Evolutionary conservation across 106 monocot species (phyloP).

Genomic region (Triglochin maritima): DNA sequence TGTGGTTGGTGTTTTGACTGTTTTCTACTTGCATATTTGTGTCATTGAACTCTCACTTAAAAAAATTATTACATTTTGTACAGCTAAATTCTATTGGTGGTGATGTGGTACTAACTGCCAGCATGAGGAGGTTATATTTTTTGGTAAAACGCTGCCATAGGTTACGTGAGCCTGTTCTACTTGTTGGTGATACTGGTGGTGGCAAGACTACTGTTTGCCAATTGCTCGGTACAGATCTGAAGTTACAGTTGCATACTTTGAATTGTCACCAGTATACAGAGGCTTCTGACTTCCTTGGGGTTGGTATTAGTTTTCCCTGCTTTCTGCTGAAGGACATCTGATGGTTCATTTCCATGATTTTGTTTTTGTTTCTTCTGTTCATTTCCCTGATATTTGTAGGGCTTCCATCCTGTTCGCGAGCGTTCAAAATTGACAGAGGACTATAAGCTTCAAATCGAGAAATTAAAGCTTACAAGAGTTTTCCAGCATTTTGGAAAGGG

Average conservation of each 20-base stretch:
- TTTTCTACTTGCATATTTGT: too few relatives aligned
- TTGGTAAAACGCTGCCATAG: conserved; percentile 76
- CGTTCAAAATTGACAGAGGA: conserved; percentile 44
- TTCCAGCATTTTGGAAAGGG: conserved; percentile 25
- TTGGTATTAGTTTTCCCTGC: conserved; percentile 12
- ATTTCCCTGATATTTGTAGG: conserved; percentile 27
- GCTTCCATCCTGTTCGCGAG: conserved; percentile 78
- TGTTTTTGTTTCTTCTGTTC: neutral
- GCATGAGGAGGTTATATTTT: conserved; percentile 74
- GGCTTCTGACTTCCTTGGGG: conserved; percentile 93
- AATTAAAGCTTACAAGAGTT: conserved; percentile 29
- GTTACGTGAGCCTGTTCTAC: conserved; percentile 85
- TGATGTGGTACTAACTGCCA: conserved; percentile 66
- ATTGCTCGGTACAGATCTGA: conserved; percentile 50
- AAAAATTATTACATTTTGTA: too few relatives aligned
- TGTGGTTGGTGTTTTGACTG: too few relatives aligned
- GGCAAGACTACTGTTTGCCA: conserved; percentile 97
- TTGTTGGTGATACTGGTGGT: conserved; percentile 96
- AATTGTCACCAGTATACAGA: conserved; percentile 98
- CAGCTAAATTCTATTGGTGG: too few relatives aligned
- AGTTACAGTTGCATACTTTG: conserved; percentile 54
- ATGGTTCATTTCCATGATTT: neutral
- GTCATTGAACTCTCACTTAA: too few relatives aligned
- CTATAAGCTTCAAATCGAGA: conserved; percentile 38
- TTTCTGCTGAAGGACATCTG: neutral